Evolutionary conservation across 306 rosid species (phyloP).

Genomic region (Leucaena leucocephala): DNA sequence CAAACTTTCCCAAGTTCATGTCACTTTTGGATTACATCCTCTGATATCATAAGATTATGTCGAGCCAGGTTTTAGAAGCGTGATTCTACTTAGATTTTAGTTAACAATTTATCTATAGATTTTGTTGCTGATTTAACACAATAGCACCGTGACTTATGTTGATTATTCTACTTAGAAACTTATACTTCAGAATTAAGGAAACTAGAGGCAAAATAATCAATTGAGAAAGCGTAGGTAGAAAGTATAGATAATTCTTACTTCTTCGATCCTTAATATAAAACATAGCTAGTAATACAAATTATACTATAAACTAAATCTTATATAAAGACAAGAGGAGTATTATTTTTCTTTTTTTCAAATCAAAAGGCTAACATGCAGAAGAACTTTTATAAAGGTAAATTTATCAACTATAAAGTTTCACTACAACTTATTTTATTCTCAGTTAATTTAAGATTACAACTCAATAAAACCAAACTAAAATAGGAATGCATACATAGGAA

Average conservation of each 20-base stretch:
- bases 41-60: background rate
- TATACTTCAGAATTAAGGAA: background rate
- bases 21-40: background rate
- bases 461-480: conserved; percentile 26
- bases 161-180: background rate
- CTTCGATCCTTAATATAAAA: too few species aligned
- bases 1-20: background rate
- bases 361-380: background rate
- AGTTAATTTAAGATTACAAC: conserved; percentile 27
- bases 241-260: too few species aligned
- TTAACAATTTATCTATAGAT: too few species aligned
- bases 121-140: too few species aligned
- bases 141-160: too few species aligned
- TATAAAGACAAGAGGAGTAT: too few species aligned
- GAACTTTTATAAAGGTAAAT: too few species aligned
- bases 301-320: too few species aligned
- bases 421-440: conserved; percentile 5
- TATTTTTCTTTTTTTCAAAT: too few species aligned
- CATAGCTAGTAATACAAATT: too few species aligned
- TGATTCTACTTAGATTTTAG: background rate
- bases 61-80: background rate
- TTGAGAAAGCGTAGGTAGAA: too few species aligned
- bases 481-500: conserved; percentile 1
- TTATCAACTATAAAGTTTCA: background rate
- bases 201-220: background rate